Conservation (phyloP, 2,329 filamentous ascomycete species). For the Xylaria arbuscula region DNA sequence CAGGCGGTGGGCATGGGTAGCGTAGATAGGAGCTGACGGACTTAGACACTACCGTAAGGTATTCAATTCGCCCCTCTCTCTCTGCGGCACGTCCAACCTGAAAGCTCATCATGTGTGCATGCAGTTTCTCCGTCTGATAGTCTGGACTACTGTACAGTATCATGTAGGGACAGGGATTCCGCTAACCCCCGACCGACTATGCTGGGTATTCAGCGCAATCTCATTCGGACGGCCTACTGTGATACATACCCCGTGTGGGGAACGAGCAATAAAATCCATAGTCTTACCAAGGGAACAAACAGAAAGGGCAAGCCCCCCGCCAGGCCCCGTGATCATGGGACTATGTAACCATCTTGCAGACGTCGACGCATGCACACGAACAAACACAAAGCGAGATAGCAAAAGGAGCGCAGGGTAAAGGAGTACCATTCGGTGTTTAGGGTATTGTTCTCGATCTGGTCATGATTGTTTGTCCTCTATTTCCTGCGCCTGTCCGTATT, state of each 20-base stretch:
- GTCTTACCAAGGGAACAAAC: neutral
- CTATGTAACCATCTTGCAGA: conserved; percentile 36
- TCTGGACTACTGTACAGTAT: conserved; percentile 7
- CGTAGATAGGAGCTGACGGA: conserved; percentile 4
- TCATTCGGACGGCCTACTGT: conserved; percentile 3
- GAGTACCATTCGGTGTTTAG: conserved; percentile 20
- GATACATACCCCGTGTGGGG: conserved; percentile 21
- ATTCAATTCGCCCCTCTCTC: conserved; percentile 9
- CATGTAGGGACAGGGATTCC: conserved; percentile 12
- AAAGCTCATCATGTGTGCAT: conserved; percentile 13
- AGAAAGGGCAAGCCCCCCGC: conserved; percentile 8
- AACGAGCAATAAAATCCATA: neutral
- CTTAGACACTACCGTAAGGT: neutral
- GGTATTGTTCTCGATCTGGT: conserved; percentile 25
- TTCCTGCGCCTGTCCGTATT: conserved; percentile 23
- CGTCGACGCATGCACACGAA: conserved; percentile 36
- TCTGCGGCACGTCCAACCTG: neutral
- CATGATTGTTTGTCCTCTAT: conserved; percentile 18
- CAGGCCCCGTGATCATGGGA: conserved; percentile 32
- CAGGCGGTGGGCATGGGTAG: neutral
- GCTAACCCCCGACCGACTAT: neutral
- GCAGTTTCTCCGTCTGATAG: conserved; percentile 6
- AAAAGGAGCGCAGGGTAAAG: neutral
- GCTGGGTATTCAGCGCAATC: neutral
- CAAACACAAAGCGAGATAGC: conserved; percentile 18